phyloP scores from a whole-genome alignment of 305 asterid genomes.

The Lippia alba region DNA sequence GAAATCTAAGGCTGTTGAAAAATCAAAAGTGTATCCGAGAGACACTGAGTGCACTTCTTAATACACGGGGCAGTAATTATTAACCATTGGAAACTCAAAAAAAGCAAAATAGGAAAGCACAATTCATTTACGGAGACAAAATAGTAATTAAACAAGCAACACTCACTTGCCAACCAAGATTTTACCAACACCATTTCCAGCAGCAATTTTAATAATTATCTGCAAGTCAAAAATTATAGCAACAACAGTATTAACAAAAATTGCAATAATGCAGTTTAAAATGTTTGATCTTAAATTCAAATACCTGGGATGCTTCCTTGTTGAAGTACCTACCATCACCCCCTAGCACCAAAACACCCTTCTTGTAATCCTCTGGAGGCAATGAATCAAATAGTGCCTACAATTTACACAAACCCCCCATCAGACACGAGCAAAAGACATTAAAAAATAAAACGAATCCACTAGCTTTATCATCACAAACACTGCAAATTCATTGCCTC shows the following conservation, averaged over 20 bases:
- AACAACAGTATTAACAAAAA: slow-evolving; percentile 34
- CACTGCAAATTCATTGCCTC: slow-evolving; percentile 24
- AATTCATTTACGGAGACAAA: slow-evolving; percentile 25
- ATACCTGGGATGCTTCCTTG: slow-evolving; percentile 94
- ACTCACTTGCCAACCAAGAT: slow-evolving; percentile 95
- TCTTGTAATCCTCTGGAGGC: slow-evolving; percentile 85
- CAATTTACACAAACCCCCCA: slow-evolving; percentile 38
- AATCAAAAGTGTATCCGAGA: background rate
- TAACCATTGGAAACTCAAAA: background rate
- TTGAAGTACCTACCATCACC: slow-evolving; percentile 98
- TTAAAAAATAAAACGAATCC: background rate
- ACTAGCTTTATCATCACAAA: slow-evolving; percentile 25
- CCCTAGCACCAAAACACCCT: slow-evolving; percentile 88
- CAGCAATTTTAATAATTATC: slow-evolving; percentile 92
- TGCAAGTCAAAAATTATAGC: slow-evolving; percentile 45
- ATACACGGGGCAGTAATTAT: background rate
- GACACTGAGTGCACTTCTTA: background rate
- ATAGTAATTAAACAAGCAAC: slow-evolving; percentile 14
- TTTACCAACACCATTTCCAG: slow-evolving; percentile 92
- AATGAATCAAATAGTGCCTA: slow-evolving; percentile 91
- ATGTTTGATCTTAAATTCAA: slow-evolving; percentile 1
- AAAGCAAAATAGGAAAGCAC: background rate
- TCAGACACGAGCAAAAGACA: slow-evolving; percentile 25
- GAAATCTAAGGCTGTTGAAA: background rate
- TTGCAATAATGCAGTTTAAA: background rate